Evolutionary conservation across 371 early-diverging fungal species (phyloP).

Genomic region (Synchytrium microbalum): DNA sequence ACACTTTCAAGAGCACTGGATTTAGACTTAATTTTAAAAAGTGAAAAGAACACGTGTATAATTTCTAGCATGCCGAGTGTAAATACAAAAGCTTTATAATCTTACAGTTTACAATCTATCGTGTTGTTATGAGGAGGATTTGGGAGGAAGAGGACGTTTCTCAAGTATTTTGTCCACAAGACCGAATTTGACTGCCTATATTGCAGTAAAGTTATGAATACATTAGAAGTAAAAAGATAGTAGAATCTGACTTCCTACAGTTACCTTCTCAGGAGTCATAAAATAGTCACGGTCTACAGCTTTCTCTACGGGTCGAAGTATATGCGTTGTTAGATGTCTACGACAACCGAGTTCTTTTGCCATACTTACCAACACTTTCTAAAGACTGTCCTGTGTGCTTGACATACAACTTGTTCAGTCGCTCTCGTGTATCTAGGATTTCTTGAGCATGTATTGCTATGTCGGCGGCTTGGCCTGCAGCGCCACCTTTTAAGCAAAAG

Average conservation of each 20-base stretch:
- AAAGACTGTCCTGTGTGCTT: slow-evolving; percentile 78
- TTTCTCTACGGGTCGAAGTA: slow-evolving; percentile 43
- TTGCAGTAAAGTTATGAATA: too few species aligned
- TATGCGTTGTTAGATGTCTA: neutral
- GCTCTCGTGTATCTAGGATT: slow-evolving; percentile 81
- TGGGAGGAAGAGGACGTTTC: slow-evolving; percentile 8
- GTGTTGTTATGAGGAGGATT: neutral
- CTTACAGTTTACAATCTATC: too few species aligned
- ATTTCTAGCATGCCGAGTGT: neutral
- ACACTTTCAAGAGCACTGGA: neutral
- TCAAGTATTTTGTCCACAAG: slow-evolving; percentile 65
- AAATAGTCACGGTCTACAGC: slow-evolving; percentile 92
- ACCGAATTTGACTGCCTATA: slow-evolving; percentile 88
- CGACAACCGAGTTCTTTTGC: neutral
- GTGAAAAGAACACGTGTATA: neutral
- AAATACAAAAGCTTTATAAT: neutral
- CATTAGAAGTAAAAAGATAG: too few species aligned
- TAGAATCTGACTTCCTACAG: slow-evolving; percentile 75
- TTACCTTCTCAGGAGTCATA: slow-evolving; percentile 66
- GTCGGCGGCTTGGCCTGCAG: slow-evolving; percentile 93
- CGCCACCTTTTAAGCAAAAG: slow-evolving; percentile 65
- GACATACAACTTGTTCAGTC: slow-evolving; percentile 79
- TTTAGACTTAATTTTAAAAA: neutral
- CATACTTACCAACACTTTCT: slow-evolving; percentile 65
- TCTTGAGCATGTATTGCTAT: slow-evolving; percentile 96